Evolutionary conservation across 1,139 yeast genomes (phyloP).

Genomic region (Sugiyamaella paludigena): DNA sequence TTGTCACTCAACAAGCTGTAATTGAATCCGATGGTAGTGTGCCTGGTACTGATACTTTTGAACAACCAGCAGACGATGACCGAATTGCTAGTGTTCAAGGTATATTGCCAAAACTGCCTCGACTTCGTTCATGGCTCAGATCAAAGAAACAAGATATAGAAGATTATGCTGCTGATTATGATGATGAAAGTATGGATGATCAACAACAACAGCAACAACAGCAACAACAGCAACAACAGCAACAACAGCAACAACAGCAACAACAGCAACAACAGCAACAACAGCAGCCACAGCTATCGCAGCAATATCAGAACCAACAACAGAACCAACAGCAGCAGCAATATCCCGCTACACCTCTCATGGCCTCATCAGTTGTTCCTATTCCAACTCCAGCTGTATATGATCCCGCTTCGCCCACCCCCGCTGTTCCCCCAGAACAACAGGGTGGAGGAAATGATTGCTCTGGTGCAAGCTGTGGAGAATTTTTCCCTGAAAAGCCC

Average conservation of each 20-base stretch:
- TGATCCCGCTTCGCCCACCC: neutral
- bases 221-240: neutral
- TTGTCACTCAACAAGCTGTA: neutral
- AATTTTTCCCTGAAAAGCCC: neutral
- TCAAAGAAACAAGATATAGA: conserved; percentile 10
- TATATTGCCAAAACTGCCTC: conserved; percentile 6
- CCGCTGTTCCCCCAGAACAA: neutral
- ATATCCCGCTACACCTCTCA: conserved; percentile 1
- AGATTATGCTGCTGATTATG: conserved; percentile 10
- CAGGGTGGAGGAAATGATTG: too few species aligned
- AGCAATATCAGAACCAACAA: neutral
- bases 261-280: neutral
- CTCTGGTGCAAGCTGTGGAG: too few species aligned
- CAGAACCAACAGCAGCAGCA: too few species aligned
- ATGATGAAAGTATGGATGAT: conserved; percentile 2
- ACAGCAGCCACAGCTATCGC: neutral
- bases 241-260: neutral
- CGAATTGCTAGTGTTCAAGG: conserved; percentile 12
- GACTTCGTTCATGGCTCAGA: conserved; percentile 10
- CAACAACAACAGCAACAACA: neutral
- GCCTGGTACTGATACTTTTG: too few species aligned
- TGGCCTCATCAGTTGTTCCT: conserved; percentile 6
- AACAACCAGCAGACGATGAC: neutral
- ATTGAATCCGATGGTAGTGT: too few species aligned
- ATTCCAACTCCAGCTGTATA: neutral